phyloP scores from a whole-genome alignment of 1,284 basidiomycete genomes.

The Porodaedalea pini region DNA sequence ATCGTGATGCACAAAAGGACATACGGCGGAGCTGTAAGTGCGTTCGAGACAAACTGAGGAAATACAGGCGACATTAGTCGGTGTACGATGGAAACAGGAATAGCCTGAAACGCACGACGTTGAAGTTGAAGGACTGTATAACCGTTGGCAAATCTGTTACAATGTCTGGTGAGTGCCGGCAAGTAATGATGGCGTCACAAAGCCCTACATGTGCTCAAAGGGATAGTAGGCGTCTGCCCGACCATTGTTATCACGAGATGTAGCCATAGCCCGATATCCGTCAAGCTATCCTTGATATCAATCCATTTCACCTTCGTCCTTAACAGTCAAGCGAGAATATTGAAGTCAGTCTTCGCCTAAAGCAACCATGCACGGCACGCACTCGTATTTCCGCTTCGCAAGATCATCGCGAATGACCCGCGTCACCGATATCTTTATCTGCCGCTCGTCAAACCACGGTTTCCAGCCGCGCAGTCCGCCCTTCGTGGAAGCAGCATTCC shows the following conservation, averaged over 20 bases:
- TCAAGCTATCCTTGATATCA: slow-evolving; percentile 35
- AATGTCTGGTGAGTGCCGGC: not conserved
- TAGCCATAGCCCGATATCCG: slow-evolving; percentile 34
- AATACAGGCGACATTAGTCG: not conserved
- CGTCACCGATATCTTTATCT: slow-evolving; percentile 35
- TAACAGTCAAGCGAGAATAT: not conserved
- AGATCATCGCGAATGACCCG: slow-evolving; percentile 36
- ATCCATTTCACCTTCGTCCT: slow-evolving; percentile 33
- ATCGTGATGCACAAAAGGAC: slow-evolving; percentile 34
- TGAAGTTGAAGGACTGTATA: slow-evolving; percentile 38
- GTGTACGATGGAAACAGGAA: not conserved
- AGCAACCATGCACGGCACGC: not conserved
- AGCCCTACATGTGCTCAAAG: slow-evolving; percentile 34
- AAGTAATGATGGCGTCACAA: not conserved
- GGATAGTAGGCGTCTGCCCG: slow-evolving; percentile 35
- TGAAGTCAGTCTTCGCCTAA: too few species aligned
- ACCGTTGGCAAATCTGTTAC: slow-evolving; percentile 36
- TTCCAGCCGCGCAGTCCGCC: slow-evolving; percentile 33
- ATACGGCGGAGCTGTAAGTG: slow-evolving; percentile 38
- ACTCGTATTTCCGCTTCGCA: slow-evolving; percentile 37
- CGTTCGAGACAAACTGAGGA: slow-evolving; percentile 32
- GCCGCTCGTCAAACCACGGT: slow-evolving; percentile 33
- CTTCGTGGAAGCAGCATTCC: slow-evolving; percentile 28
- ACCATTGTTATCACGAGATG: slow-evolving; percentile 35
- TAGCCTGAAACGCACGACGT: slow-evolving; percentile 26